Base-by-base conservation (phyloP, 2,329 filamentous ascomycete genomes). In the Alternaria ethzedia region DNA sequence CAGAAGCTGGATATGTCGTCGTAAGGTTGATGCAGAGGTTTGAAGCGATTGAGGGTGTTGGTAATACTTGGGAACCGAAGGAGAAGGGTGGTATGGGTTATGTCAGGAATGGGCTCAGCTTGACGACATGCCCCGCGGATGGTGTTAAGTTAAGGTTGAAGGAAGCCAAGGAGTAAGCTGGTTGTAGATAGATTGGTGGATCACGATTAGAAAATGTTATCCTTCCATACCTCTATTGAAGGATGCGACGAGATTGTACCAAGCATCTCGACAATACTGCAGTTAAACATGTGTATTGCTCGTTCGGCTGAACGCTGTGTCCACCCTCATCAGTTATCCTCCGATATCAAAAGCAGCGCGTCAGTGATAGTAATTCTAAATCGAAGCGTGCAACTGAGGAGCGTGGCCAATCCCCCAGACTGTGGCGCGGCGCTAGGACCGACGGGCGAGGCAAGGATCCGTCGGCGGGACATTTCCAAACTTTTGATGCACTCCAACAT, bases 131-230 rank as follows among this genome's bases (percentile, higher is more conserved):
- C 54, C 76, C 75, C 13, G 75, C 71, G 2, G 76, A 78, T 64
- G 75, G 75, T 4, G 75, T 78, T 3, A 78, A 71, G 62, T 51
- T 78, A 6, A 67, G 73, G 51, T 67, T 79, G 67, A 77, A 71
- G 67, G 76, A 75, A 57, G 75, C 72, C 8, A 66, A n/a, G 32
- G 63, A 67, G 25, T 75, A 45, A 15, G 15, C 28, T 15, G 30
- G 52, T 9, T 56, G 11, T 8, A 23, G 12, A 15, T 15, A n/a
- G 17, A 20, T 12, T 23, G 13, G 32, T 23, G 9, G 13, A 12
- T 30, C 15, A 30, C 21, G 32, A 25, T 25, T 21, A 41, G 10
- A 12, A 21, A 21, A n/a, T 36, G 20, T 28, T 52, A 23, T 7
- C 30, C 23, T 41, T n/a, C 49, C 30, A 9, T 36, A 21, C 49